Evolutionary conservation across 129 eudicot species (phyloP).

Genomic region (Deinandra increscens): DNA sequence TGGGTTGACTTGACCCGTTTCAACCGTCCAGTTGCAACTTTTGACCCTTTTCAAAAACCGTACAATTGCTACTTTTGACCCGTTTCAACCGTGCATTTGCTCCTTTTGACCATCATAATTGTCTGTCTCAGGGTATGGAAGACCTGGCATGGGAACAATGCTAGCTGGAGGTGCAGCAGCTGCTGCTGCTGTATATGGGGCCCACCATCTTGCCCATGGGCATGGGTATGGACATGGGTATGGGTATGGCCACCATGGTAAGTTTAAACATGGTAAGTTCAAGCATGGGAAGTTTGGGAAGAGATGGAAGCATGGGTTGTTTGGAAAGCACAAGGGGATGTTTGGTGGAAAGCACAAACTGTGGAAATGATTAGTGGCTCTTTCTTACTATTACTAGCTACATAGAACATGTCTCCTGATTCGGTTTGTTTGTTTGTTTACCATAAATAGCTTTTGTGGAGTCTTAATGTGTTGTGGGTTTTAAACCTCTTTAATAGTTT

Average conservation of each 20-base stretch:
- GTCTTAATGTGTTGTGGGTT: slow-evolving; percentile 13
- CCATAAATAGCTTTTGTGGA: slow-evolving; percentile 11
- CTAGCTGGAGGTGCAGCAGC: slow-evolving; percentile 79
- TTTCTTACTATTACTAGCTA: neutral
- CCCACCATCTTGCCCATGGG: slow-evolving; percentile 51
- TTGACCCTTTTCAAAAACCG: neutral
- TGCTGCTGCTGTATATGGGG: slow-evolving; percentile 63
- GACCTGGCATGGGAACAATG: slow-evolving; percentile 52
- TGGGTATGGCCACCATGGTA: slow-evolving; percentile 60
- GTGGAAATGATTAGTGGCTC: slow-evolving; percentile 45
- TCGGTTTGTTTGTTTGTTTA: neutral
- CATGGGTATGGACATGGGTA: slow-evolving; percentile 32
- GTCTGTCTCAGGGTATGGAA: slow-evolving; percentile 51
- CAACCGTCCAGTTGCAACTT: too few relatives aligned
- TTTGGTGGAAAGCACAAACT: slow-evolving; percentile 51
- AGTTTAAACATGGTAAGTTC: slow-evolving; percentile 63
- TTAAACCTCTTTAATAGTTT: neutral
- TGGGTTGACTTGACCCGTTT: neutral
- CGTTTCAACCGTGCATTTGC: too few relatives aligned
- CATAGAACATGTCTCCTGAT: slow-evolving; percentile 8
- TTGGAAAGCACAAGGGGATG: slow-evolving; percentile 48
- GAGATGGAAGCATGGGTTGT: slow-evolving; percentile 53
- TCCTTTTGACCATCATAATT: too few relatives aligned
- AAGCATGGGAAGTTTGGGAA: slow-evolving; percentile 70
- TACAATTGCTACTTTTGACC: neutral